Base-by-base conservation (phyloP, 2,329 filamentous ascomycete species). In the Simplicillium sp. region DNA sequence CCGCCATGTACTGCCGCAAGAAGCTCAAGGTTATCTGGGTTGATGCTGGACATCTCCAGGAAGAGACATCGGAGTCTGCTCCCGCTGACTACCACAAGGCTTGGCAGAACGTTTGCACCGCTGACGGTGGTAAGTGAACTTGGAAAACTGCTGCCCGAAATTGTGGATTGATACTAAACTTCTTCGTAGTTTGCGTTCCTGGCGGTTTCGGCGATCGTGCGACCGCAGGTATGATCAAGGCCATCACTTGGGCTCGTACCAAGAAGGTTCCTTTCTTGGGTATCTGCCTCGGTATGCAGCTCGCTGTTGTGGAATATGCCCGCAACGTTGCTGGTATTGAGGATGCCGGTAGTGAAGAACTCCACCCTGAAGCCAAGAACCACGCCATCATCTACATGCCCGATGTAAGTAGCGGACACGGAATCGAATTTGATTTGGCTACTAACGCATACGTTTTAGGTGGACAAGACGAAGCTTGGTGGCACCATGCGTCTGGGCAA, bases 311-410 rank as follows among this genome's bases (percentile, higher is more conserved):
- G 50, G 89, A 97, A 61, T 86, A 80, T 52, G 87, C 88, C 2
- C 80, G 87, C 34, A 80, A 87, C 48, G 68, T 90, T 1, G 84
- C 80, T 61, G 75, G 75, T 20, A 70, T 88, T 46, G 52, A 66
- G 29, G 57, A 65, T 7, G 76, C 75, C 18, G 69, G 66, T 4
- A 74, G 69, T 7, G 75, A 77, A 48, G 77, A 81, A 54, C 67
- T 79, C 20, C 50, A 67, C 37, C 58, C 70, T 18, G 55, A 66
- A 3, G 74, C 80, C n/a, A 66, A 78, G 38, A 70, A 87, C 54
- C 78, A 76, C 16, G 76, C 86, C 25, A 79, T 98, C 50, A 76
- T 97, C 50, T 90, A 84, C 65, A 98, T 97, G 90, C 90, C 89
- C 2, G 90, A 96, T 60, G 57, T 45, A 66, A 64, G 50, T 60